These are phyloP conservation scores for Emiliania huxleyi DNA, from an alignment of 78 protist species.

Conservation along the genomic window DNA sequence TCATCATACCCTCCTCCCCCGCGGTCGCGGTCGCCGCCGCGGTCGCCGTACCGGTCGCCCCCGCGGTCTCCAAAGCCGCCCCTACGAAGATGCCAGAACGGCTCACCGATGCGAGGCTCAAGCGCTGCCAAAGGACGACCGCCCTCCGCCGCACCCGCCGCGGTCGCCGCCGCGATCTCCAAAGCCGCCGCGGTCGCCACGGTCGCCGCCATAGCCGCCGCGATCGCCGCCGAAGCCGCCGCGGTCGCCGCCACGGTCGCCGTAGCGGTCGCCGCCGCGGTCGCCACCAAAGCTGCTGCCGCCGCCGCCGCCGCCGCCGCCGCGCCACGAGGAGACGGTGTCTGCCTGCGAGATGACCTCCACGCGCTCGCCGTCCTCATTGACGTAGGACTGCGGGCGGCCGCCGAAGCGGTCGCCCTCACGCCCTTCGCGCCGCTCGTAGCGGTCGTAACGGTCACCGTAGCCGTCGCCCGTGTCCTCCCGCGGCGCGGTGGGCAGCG, in stretches of 20 bases:
- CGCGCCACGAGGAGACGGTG: not conserved
- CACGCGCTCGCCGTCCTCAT: not conserved
- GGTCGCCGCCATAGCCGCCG: not conserved
- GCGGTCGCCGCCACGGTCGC: not conserved
- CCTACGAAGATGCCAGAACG: too few species aligned
- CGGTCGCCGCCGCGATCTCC: not conserved
- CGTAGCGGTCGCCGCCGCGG: not conserved
- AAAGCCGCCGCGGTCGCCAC: not conserved
- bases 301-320: not conserved
- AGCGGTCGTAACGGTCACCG: not conserved
- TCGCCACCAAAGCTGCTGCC: not conserved
- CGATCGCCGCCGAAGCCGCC: not conserved
- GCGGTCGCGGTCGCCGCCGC: not conserved
- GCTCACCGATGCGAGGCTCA: too few species aligned
- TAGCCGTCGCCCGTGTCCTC: not conserved
- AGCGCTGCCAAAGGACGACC: not conserved
- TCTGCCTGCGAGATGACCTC: not conserved
- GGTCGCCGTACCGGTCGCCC: not conserved
- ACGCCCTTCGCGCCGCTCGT: not conserved
- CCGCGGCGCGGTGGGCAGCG: constrained; percentile 3
- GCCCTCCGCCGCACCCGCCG: not conserved
- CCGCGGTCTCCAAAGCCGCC: not conserved
- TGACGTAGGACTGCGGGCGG: not conserved
- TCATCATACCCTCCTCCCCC: not conserved
- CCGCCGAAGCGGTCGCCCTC: not conserved